Percentiles rank a stretch among this genome's conserved stretches.
phyloP scores from a whole-genome alignment of 495 filamentous ascomycete species.

The Talaromyces proteolyticus region DNA sequence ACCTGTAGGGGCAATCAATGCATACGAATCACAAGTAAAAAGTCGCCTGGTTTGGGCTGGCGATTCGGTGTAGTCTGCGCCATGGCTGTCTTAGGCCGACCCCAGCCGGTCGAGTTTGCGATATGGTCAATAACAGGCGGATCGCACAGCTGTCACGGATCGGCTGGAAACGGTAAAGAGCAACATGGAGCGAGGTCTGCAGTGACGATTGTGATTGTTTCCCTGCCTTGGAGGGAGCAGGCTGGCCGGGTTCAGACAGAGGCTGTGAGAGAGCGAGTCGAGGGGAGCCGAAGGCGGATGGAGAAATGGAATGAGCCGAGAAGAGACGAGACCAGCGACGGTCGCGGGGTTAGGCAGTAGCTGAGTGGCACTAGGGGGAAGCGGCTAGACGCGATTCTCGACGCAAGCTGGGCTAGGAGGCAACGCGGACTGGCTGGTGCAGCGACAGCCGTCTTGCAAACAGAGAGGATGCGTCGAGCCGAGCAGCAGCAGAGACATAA shows the following conservation, averaged over 20 bases:
- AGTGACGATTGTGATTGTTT: background rate
- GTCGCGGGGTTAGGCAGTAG: background rate
- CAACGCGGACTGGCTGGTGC: background rate
- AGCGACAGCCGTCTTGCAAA: conserved; percentile 3
- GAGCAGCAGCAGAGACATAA: too few relatives aligned
- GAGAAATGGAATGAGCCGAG: background rate
- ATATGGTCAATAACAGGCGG: background rate
- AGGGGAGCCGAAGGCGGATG: background rate
- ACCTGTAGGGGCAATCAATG: conserved; percentile 22
- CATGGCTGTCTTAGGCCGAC: conserved; percentile 16
- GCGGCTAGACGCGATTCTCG: too few relatives aligned
- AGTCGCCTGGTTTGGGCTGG: conserved; percentile 57
- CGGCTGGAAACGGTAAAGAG: background rate
- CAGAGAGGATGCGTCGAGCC: background rate
- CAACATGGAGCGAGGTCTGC: conserved; percentile 3
- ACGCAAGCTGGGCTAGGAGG: background rate
- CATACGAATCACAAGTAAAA: conserved; percentile 74
- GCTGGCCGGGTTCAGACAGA: too few relatives aligned
- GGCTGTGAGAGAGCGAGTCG: background rate
- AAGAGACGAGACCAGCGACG: conserved; percentile 3
- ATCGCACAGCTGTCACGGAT: conserved; percentile 1
- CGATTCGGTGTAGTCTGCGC: conserved; percentile 30
- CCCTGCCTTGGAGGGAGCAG: too few relatives aligned
- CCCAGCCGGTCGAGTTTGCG: background rate
- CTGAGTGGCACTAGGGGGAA: too few relatives aligned